Conservation (phyloP, 1,139 yeast species). For the Scheffersomyces titani region DNA sequence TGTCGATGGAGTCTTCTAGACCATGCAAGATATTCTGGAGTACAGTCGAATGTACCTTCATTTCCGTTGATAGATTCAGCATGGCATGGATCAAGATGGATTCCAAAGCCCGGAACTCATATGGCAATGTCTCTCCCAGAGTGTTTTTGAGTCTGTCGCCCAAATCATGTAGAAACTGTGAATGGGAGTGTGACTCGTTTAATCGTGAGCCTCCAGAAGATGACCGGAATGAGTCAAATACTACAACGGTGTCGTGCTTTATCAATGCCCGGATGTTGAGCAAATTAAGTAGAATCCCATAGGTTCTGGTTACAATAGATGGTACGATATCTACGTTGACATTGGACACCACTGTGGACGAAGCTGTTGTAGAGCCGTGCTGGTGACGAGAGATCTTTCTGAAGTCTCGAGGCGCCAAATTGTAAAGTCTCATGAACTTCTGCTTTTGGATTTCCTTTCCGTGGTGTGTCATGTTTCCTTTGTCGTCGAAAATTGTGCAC, state of each 20-base stretch:
- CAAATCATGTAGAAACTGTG: conserved; percentile 35
- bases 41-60: conserved; percentile 46
- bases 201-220: conserved; percentile 25
- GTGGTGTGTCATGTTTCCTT: conserved; percentile 40
- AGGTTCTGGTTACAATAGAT: conserved; percentile 36
- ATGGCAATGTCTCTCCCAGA: conserved; percentile 32
- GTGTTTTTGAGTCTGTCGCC: conserved; percentile 24
- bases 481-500: conserved; percentile 57
- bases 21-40: conserved; percentile 37
- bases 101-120: conserved; percentile 48
- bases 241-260: conserved; percentile 38
- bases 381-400: conserved; percentile 38
- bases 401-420: conserved; percentile 42
- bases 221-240: conserved; percentile 34
- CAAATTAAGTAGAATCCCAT: conserved; percentile 40
- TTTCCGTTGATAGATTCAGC: conserved; percentile 40
- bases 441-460: conserved; percentile 40
- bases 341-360: conserved; percentile 8
- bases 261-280: conserved; percentile 46
- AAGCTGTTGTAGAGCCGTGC: conserved; percentile 6
- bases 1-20: conserved; percentile 42
- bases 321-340: conserved; percentile 45
- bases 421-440: conserved; percentile 38
- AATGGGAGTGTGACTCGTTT: conserved; percentile 40
- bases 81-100: conserved; percentile 42